Conservation (phyloP, 2,329 filamentous ascomycete genomes). For the Dactylellina leptospora region DNA sequence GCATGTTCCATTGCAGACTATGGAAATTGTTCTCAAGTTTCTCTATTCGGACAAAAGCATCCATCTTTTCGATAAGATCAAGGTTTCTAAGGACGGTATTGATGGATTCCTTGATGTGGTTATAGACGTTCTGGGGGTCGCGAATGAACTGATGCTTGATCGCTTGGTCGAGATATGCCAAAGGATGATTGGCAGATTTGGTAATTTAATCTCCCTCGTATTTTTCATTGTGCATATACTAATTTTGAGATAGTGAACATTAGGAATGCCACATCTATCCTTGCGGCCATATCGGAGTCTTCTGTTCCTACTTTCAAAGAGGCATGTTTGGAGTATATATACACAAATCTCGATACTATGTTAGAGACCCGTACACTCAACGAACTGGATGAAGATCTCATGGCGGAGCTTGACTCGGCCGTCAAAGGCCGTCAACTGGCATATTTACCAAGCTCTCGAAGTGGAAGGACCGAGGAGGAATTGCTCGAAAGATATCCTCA, state of each 20-base stretch:
- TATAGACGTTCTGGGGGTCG: slow-evolving; percentile 86
- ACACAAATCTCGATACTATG: slow-evolving; percentile 88
- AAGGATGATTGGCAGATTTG: slow-evolving; percentile 79
- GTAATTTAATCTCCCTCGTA: slow-evolving; percentile 61
- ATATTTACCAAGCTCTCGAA: slow-evolving; percentile 78
- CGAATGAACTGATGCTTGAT: slow-evolving; percentile 95
- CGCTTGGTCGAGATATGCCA: slow-evolving; percentile 90
- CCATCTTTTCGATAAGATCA: slow-evolving; percentile 81
- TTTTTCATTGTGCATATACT: slow-evolving; percentile 40
- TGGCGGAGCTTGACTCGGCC: slow-evolving; percentile 79
- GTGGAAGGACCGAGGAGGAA: slow-evolving; percentile 66
- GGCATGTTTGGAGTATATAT: slow-evolving; percentile 87
- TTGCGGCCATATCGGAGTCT: slow-evolving; percentile 86
- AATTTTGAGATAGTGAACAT: slow-evolving; percentile 69
- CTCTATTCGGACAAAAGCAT: slow-evolving; percentile 84
- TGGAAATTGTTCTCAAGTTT: slow-evolving; percentile 79
- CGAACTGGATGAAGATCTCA: slow-evolving; percentile 82
- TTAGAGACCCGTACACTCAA: slow-evolving; percentile 88
- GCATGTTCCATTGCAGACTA: slow-evolving; percentile 77
- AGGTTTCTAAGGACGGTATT: slow-evolving; percentile 67
- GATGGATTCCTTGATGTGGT: slow-evolving; percentile 90
- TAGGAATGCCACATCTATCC: slow-evolving; percentile 82
- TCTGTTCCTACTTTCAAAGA: slow-evolving; percentile 86
- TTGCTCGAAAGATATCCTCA: slow-evolving; percentile 63
- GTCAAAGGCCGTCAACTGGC: slow-evolving; percentile 84